Conservation (phyloP, 2,329 filamentous ascomycete species). For the Corynespora cassiicola region DNA sequence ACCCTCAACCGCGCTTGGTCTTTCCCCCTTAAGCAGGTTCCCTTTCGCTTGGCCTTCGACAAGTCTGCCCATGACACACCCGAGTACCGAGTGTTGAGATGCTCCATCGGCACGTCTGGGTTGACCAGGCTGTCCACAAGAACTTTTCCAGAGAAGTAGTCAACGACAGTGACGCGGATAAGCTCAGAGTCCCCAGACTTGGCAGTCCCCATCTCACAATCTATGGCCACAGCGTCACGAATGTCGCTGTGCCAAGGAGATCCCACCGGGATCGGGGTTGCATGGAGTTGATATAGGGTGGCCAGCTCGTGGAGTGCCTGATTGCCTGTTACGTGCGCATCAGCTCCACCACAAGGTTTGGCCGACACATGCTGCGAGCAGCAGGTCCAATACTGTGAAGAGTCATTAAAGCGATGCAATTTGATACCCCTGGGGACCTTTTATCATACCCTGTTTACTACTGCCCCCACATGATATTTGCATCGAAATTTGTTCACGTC, state of each 20-base stretch:
- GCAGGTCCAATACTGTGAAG: slow-evolving; percentile 14
- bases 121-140: slow-evolving; percentile 60
- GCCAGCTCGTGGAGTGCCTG: slow-evolving; percentile 13
- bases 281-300: slow-evolving; percentile 13
- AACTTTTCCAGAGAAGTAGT: slow-evolving; percentile 55
- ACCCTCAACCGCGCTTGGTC: slow-evolving; percentile 51
- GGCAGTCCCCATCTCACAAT: slow-evolving; percentile 63
- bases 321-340: slow-evolving; percentile 8
- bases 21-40: slow-evolving; percentile 50
- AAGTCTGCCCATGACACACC: slow-evolving; percentile 55
- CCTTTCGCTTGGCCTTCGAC: slow-evolving; percentile 37
- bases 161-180: slow-evolving; percentile 59
- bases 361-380: slow-evolving; percentile 12
- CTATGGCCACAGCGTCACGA: slow-evolving; percentile 51
- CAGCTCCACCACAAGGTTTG: slow-evolving; percentile 12
- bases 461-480: slow-evolving; percentile 3
- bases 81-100: slow-evolving; percentile 60
- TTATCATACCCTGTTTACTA: slow-evolving; percentile 2
- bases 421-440: not conserved
- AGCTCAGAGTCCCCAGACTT: slow-evolving; percentile 56
- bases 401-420: not conserved
- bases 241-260: not conserved
- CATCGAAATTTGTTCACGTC: slow-evolving; percentile 3
- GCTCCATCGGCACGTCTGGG: slow-evolving; percentile 54
- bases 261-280: slow-evolving; percentile 6